Conservation (phyloP, 2,329 filamentous ascomycete genomes). For the Cladosporium sp. region DNA sequence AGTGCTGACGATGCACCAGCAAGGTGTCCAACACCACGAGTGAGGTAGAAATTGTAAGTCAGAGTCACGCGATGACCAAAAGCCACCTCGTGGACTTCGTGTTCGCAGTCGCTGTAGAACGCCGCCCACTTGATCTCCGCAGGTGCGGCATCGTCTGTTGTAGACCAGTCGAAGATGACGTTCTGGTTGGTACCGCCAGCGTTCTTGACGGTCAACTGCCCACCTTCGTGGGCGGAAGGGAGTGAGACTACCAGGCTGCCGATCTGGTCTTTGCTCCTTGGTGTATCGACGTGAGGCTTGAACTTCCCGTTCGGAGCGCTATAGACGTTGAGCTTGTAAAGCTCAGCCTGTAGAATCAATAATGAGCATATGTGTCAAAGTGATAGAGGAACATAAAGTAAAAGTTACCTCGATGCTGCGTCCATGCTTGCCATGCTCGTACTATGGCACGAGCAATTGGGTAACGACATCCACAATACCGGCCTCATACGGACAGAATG, state of each 20-base stretch:
- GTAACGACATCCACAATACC: constrained; percentile 55
- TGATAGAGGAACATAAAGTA: background rate
- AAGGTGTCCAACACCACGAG: constrained; percentile 35
- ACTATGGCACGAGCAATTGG: constrained; percentile 46
- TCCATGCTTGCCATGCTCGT: background rate
- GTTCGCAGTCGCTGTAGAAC: constrained; percentile 56
- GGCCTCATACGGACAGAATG: constrained; percentile 53
- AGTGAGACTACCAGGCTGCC: constrained; percentile 30
- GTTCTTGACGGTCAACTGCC: constrained; percentile 48
- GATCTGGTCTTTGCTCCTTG: constrained; percentile 27
- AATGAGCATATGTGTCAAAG: constrained; percentile 6
- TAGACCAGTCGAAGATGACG: constrained; percentile 46
- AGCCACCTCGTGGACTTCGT: constrained; percentile 53
- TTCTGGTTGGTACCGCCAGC: constrained; percentile 27
- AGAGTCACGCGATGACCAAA: constrained; percentile 57
- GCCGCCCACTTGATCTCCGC: constrained; percentile 49
- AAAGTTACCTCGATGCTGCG: constrained; percentile 3
- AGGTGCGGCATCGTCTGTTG: background rate
- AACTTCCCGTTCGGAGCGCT: constrained; percentile 24
- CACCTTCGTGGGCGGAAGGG: constrained; percentile 28
- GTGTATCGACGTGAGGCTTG: constrained; percentile 34
- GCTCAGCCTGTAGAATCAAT: constrained; percentile 48
- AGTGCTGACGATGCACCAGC: constrained; percentile 28
- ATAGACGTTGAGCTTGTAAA: constrained; percentile 59
- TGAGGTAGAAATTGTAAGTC: constrained; percentile 60